Evolutionary conservation across 352 stramenopile genomes (phyloP).

Genomic region (Peronospora farinosa): DNA sequence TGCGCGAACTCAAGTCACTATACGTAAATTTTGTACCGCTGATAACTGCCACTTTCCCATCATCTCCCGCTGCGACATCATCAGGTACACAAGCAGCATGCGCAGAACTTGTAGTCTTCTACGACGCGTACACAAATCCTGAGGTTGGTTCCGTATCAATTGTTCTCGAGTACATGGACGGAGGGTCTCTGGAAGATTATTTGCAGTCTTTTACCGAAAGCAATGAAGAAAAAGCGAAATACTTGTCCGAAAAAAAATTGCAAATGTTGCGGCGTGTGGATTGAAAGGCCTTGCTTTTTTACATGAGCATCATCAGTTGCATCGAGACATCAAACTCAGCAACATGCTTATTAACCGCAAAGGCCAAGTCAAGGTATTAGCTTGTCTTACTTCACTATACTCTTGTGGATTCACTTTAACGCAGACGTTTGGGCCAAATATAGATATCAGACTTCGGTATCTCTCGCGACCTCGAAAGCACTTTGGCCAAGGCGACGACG

Average conservation of each 20-base stretch:
- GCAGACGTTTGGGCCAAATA: not conserved
- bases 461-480: conserved; percentile 73
- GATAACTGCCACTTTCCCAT: conserved; percentile 28
- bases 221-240: conserved; percentile 10
- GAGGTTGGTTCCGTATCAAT: conserved; percentile 85
- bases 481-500: conserved; percentile 79
- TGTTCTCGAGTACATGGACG: conserved; percentile 93
- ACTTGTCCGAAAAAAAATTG: conserved; percentile 68
- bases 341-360: conserved; percentile 91
- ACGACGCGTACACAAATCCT: conserved; percentile 89
- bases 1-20: conserved; percentile 80
- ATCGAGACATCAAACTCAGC: conserved; percentile 93
- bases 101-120: conserved; percentile 86
- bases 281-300: conserved; percentile 85
- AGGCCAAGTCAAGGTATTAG: conserved; percentile 58
- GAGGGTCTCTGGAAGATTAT: conserved; percentile 81
- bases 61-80: not conserved
- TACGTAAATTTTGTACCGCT: conserved; percentile 78
- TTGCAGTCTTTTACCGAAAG: conserved; percentile 36
- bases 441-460: conserved; percentile 85
- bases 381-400: too few species aligned
- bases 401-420: too few species aligned
- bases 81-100: conserved; percentile 39
- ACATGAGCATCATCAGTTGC: conserved; percentile 85
- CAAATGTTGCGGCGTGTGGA: conserved; percentile 67